Conservation (phyloP, 2,329 filamentous ascomycete genomes). For the Pyricularia grisea region DNA sequence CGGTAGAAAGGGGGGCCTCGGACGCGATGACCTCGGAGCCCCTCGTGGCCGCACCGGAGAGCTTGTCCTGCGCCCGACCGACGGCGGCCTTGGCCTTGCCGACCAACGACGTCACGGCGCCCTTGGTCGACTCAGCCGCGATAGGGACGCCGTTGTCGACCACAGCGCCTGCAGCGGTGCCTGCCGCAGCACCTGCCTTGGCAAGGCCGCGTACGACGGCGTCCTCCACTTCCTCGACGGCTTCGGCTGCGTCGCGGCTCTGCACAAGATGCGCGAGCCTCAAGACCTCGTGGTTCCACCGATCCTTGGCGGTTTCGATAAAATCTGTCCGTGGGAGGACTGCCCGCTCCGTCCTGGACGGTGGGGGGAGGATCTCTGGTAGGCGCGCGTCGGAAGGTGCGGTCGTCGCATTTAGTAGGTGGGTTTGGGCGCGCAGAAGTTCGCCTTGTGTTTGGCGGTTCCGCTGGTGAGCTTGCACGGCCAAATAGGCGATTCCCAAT, state of each 20-base stretch:
- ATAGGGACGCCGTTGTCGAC: slow-evolving; percentile 17
- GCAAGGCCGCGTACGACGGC: slow-evolving; percentile 11
- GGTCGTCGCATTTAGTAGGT: slow-evolving; percentile 42
- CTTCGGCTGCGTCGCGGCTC: slow-evolving; percentile 24
- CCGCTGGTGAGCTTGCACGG: slow-evolving; percentile 59
- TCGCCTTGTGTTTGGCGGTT: slow-evolving; percentile 52
- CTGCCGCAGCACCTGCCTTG: slow-evolving; percentile 6
- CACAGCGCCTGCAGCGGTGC: slow-evolving; percentile 9
- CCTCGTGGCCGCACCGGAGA: slow-evolving; percentile 19
- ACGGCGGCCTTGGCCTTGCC: slow-evolving; percentile 26
- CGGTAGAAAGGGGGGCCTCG: slow-evolving; percentile 21
- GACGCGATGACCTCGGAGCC: slow-evolving; percentile 12
- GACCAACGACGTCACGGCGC: slow-evolving; percentile 24
- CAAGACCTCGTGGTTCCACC: slow-evolving; percentile 69
- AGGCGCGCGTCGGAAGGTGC: slow-evolving; percentile 15
- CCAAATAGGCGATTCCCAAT: slow-evolving; percentile 62
- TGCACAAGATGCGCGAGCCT: slow-evolving; percentile 57
- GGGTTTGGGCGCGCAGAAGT: slow-evolving; percentile 46
- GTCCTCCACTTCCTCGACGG: slow-evolving; percentile 16
- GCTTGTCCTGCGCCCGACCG: slow-evolving; percentile 25
- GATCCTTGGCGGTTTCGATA: slow-evolving; percentile 61
- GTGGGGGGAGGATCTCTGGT: slow-evolving; percentile 24
- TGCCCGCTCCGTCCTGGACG: slow-evolving; percentile 39
- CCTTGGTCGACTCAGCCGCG: slow-evolving; percentile 21
- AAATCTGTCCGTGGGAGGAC: slow-evolving; percentile 44